phyloP scores from a whole-genome alignment of 768 basidiomycete species.

The Suillus bovinus region DNA sequence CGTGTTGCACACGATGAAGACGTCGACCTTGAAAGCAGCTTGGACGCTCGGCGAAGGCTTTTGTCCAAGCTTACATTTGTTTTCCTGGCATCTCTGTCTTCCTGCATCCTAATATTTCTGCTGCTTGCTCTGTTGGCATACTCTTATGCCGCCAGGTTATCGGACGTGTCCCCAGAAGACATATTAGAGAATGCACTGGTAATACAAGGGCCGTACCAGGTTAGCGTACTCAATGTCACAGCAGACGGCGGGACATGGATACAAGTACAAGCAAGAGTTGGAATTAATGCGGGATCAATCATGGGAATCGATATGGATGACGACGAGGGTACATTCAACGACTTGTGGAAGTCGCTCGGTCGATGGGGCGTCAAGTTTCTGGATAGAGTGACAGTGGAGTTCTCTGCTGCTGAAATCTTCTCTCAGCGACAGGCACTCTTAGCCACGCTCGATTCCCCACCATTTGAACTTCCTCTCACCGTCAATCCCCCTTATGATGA shows the following conservation, averaged over 20 bases:
- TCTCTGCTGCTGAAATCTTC: conserved; percentile 51
- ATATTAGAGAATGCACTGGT: conserved; percentile 56
- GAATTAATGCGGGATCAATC: conserved; percentile 65
- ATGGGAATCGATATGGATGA: conserved; percentile 52
- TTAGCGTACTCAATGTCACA: conserved; percentile 66
- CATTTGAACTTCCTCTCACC: conserved; percentile 56
- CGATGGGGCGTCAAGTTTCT: conserved; percentile 63
- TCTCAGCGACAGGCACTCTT: conserved; percentile 44
- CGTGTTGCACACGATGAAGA: conserved; percentile 17
- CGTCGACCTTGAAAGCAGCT: conserved; percentile 21
- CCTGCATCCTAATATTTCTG: conserved; percentile 48
- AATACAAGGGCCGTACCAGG: conserved; percentile 57
- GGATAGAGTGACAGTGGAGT: conserved; percentile 54
- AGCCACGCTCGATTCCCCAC: conserved; percentile 45
- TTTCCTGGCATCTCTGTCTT: conserved; percentile 56
- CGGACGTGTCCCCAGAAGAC: conserved; percentile 55
- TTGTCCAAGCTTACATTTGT: conserved; percentile 41
- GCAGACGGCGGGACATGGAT: conserved; percentile 59
- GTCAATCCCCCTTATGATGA: conserved; percentile 36
- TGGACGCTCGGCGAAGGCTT: conserved; percentile 28
- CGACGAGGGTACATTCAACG: conserved; percentile 44
- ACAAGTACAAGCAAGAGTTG: conserved; percentile 54
- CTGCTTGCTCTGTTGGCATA: conserved; percentile 55
- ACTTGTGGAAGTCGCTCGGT: conserved; percentile 65
- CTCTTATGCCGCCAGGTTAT: conserved; percentile 62